A percentile compares a stretch with the other conserved stretches of the same genome.
Conservation (phyloP, 2,329 filamentous ascomycete genomes). For the Aciculosporium take region DNA sequence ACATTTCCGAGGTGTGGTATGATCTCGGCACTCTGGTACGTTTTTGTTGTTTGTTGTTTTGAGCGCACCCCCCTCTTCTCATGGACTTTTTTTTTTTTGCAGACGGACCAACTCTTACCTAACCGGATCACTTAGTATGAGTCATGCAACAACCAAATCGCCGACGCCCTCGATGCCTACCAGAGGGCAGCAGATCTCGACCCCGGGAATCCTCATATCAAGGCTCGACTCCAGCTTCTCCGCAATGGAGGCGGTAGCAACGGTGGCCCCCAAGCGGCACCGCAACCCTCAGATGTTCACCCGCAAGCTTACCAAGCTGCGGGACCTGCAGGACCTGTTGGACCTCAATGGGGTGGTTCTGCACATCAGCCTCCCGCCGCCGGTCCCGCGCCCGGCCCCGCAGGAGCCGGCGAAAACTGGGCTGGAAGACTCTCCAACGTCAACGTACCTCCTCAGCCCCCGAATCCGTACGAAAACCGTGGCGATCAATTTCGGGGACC, state of each 20-base stretch:
- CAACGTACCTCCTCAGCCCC: slow-evolving; percentile 57
- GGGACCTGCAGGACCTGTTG: slow-evolving; percentile 67
- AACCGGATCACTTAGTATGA: slow-evolving; percentile 55
- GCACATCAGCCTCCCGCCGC: slow-evolving; percentile 36
- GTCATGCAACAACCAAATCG: slow-evolving; percentile 97
- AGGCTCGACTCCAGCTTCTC: slow-evolving; percentile 78
- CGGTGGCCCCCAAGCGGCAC: slow-evolving; percentile 57
- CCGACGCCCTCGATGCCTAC: slow-evolving; percentile 90
- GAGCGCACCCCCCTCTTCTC: too few species aligned
- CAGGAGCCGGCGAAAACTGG: slow-evolving; percentile 38
- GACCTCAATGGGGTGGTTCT: slow-evolving; percentile 80
- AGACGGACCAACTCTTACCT: slow-evolving; percentile 15
- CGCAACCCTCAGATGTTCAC: slow-evolving; percentile 91
- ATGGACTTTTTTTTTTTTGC: neutral
- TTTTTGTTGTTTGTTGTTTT: slow-evolving; percentile 20
- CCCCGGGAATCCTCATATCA: slow-evolving; percentile 87
- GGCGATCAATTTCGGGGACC: slow-evolving; percentile 51
- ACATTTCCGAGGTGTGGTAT: slow-evolving; percentile 99
- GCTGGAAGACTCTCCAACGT: slow-evolving; percentile 64
- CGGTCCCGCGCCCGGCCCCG: slow-evolving; percentile 51
- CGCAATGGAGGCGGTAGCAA: slow-evolving; percentile 66
- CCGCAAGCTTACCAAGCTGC: slow-evolving; percentile 82
- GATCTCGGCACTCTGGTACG: slow-evolving; percentile 83
- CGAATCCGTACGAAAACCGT: slow-evolving; percentile 69
- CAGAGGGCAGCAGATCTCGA: slow-evolving; percentile 89